Conservation (phyloP, 371 early-diverging fungal species). For the Apophysomyces trapeziformis region DNA sequence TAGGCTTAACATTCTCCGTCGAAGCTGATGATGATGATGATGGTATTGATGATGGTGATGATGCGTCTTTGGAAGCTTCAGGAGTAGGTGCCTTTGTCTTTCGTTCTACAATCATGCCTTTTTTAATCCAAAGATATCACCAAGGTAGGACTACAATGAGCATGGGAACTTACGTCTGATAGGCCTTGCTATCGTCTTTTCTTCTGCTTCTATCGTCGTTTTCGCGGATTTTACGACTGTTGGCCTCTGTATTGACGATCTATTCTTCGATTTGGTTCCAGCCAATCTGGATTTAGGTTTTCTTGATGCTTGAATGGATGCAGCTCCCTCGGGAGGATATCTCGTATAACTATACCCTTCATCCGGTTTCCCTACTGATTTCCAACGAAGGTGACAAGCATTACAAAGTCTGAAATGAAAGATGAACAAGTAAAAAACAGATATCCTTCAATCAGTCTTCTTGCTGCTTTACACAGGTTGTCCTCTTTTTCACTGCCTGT, state of each 20-base stretch:
- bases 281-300: slow-evolving; percentile 1
- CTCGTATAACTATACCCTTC: slow-evolving; percentile 3
- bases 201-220: not conserved
- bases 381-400: slow-evolving; percentile 8
- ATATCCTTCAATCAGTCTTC: not conserved
- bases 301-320: not conserved
- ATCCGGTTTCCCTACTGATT: slow-evolving; percentile 9
- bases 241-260: not conserved
- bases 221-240: not conserved
- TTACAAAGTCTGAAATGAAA: not conserved
- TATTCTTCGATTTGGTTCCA: not conserved
- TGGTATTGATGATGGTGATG: not conserved
- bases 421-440: not conserved
- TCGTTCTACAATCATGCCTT: not conserved
- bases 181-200: not conserved
- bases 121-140: not conserved
- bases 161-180: not conserved
- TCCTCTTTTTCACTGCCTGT: too few relatives aligned
- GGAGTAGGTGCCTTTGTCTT: not conserved
- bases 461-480: too few relatives aligned
- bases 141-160: not conserved
- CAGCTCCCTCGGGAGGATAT: slow-evolving; percentile 7
- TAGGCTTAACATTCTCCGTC: not conserved
- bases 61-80: not conserved
- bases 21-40: not conserved